Evolutionary conservation across 805 yeast species (phyloP).

Genomic region (Kazachstania taianensis): DNA sequence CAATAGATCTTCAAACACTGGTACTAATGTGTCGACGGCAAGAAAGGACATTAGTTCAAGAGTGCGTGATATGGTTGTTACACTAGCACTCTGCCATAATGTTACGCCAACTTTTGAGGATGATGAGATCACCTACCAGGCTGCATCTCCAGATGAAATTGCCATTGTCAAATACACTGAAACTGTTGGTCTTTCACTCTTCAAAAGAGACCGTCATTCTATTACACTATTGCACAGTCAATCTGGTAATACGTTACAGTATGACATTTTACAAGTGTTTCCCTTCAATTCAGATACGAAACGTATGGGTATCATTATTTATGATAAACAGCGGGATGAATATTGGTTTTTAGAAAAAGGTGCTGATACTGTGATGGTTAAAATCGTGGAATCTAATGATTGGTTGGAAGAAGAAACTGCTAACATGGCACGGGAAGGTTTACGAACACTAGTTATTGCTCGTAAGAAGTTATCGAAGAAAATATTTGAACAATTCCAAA

Average conservation of each 20-base stretch:
- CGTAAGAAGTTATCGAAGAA: conserved; percentile 54
- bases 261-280: conserved; percentile 68
- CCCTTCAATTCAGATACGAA: conserved; percentile 95
- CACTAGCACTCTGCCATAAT: conserved; percentile 91
- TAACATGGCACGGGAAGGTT: conserved; percentile 97
- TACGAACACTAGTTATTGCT: conserved; percentile 91
- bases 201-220: conserved; percentile 71
- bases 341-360: conserved; percentile 86
- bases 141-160: conserved; percentile 97
- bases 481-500: conserved; percentile 51
- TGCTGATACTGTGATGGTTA: conserved; percentile 89
- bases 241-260: conserved; percentile 42
- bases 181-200: conserved; percentile 68
- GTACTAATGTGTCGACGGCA: conserved; percentile 18
- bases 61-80: conserved; percentile 70
- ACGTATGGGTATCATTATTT: conserved; percentile 86
- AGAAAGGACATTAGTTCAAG: conserved; percentile 65
- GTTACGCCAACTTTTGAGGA: conserved; percentile 89
- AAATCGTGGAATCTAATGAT: conserved; percentile 74
- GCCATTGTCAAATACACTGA: conserved; percentile 94
- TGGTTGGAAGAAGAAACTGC: conserved; percentile 98
- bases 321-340: conserved; percentile 53
- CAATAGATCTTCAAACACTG: conserved; percentile 7
- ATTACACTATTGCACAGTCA: conserved; percentile 58
- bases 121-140: conserved; percentile 75